phyloP scores from a whole-genome alignment of 2,329 filamentous ascomycete species.

The Sarocladium strictum region DNA sequence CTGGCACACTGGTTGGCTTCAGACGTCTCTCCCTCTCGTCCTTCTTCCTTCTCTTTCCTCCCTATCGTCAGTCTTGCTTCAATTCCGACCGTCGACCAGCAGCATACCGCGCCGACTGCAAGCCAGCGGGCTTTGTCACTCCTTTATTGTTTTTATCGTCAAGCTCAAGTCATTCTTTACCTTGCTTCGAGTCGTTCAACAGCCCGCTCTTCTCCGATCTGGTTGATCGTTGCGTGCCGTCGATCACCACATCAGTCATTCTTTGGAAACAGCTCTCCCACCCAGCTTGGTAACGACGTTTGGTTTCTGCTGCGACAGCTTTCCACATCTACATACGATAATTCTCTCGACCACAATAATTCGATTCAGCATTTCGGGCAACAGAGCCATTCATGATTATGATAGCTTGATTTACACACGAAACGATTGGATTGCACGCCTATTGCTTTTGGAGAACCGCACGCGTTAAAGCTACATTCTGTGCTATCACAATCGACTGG shows the following conservation, averaged over 20 bases:
- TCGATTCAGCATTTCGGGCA: background rate
- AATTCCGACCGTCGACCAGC: conserved; percentile 7
- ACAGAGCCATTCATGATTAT: conserved; percentile 6
- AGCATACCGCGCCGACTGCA: conserved; percentile 5
- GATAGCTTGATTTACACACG: conserved; percentile 8
- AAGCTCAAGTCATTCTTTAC: conserved; percentile 8
- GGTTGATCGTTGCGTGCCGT: background rate
- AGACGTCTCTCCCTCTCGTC: conserved; percentile 3
- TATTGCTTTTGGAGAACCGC: background rate
- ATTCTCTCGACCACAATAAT: background rate
- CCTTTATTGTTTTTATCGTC: conserved; percentile 9
- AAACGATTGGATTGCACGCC: background rate
- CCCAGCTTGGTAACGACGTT: background rate
- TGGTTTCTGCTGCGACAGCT: conserved; percentile 7
- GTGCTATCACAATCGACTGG: background rate
- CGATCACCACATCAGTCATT: conserved; percentile 6
- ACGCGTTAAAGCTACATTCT: background rate
- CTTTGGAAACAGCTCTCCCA: background rate
- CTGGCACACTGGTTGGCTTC: too few relatives aligned
- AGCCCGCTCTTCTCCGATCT: background rate
- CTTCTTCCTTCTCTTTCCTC: background rate
- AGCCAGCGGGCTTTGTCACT: conserved; percentile 9
- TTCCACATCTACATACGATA: background rate
- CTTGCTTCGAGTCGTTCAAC: background rate
- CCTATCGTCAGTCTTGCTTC: conserved; percentile 5